These are phyloP conservation scores for Apostasia shenzhenica DNA, from an alignment of 106 monocot genomes.

Conservation along the genomic window DNA sequence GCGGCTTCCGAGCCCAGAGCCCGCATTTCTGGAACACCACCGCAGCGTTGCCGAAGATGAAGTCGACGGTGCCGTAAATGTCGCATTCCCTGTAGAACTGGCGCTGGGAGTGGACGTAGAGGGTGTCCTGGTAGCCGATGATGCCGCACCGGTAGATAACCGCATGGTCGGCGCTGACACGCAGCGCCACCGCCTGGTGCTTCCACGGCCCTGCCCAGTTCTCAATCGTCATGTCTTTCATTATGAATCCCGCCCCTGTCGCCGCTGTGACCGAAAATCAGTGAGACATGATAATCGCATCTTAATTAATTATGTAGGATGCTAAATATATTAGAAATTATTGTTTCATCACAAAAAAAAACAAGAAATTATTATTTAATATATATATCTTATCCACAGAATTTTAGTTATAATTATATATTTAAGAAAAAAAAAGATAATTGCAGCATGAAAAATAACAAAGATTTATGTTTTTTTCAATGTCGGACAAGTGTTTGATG, in stretches of 20 bases:
- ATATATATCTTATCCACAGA: no score
- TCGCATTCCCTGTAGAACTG: slow-evolving; percentile 53
- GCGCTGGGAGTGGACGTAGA: slow-evolving; percentile 50
- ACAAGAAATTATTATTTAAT: no score
- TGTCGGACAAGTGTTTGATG: background rate
- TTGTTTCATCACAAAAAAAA: no score
- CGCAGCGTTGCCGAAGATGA: slow-evolving; percentile 43
- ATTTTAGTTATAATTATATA: no score
- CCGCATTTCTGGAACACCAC: slow-evolving; percentile 13
- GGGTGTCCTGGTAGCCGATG: slow-evolving; percentile 51
- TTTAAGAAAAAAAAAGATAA: background rate
- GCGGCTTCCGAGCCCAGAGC: slow-evolving; percentile 58
- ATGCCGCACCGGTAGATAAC: slow-evolving; percentile 60
- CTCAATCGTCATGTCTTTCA: slow-evolving; percentile 56
- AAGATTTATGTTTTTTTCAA: background rate
- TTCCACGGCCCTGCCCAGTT: slow-evolving; percentile 65
- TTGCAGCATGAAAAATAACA: background rate
- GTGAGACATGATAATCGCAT: background rate
- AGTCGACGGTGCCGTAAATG: slow-evolving; percentile 82
- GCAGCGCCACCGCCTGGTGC: slow-evolving; percentile 84
- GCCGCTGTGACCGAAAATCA: slow-evolving; percentile 27
- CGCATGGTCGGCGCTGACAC: slow-evolving; percentile 71
- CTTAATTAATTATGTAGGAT: no score
- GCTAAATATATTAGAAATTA: no score
- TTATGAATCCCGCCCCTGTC: slow-evolving; percentile 54